A percentile compares a stretch with the other conserved stretches of the same genome.
phyloP scores from a whole-genome alignment of 179 eudicot genomes.

The Silene vulgaris region DNA sequence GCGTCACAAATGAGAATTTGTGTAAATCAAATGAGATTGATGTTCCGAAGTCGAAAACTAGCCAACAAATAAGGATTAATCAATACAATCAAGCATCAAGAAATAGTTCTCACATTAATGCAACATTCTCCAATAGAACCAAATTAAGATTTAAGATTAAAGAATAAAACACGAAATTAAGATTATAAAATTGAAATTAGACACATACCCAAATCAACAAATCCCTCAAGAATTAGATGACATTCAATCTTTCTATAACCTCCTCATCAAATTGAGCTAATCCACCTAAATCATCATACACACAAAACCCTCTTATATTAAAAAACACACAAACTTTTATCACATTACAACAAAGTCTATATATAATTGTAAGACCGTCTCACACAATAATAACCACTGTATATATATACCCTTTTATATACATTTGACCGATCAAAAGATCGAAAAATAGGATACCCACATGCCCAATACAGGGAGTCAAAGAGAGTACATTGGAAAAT shows the following conservation, averaged over 20 bases:
- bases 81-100: not conserved
- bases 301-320: not conserved
- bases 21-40: too few species aligned
- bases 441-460: constrained; percentile 21
- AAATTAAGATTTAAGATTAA: not conserved
- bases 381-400: too few species aligned
- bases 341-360: not conserved
- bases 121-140: not conserved
- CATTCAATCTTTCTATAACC: not conserved
- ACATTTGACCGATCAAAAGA: constrained; percentile 18
- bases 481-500: constrained; percentile 26
- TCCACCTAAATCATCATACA: constrained; percentile 15
- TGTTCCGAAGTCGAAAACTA: too few species aligned
- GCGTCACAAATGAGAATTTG: too few species aligned
- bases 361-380: too few species aligned
- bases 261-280: constrained; percentile 9
- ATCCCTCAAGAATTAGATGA: constrained; percentile 12
- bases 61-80: not conserved
- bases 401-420: not conserved
- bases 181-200: not conserved
- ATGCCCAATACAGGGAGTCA: constrained; percentile 19
- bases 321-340: not conserved
- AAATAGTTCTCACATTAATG: not conserved
- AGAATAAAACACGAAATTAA: not conserved
- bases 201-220: constrained; percentile 25